Base-by-base conservation (phyloP, 495 filamentous ascomycete genomes). In the Talaromyces liani region DNA sequence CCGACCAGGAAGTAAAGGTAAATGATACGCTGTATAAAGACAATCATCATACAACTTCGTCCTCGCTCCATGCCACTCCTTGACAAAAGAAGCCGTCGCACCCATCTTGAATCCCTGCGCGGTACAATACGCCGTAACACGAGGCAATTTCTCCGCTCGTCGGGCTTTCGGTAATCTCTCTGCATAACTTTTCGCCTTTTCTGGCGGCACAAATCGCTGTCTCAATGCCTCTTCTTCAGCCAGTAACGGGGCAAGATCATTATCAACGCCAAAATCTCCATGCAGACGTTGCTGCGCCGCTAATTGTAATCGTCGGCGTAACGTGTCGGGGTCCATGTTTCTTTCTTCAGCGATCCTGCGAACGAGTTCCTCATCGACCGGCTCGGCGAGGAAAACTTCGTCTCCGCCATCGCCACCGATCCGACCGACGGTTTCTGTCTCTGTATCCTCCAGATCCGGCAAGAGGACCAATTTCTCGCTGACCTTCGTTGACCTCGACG, bases 11-110 rank as follows among this genome's bases (percentile, higher is more conserved):
- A 98, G 77, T 57, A 99, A 73, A 8, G 94, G 94, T 27, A 96
- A 77, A 76, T 98, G 93, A 73, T 98, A 99, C 33, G 93, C 94
- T 5, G 87, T 89, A 69, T 99, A 99, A 20, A 99, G 80, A 70
- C 95, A 98, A 71, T 99, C 95, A 73, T 98, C 95, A 73, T 99
- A 99, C n/a, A 98, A 82, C 73, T 99, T 99, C 47, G 93, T 96
- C 76, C 90, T 85, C 0, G 92, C 95, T n/a, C 88, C 88, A 81
- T 99, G 94, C 70, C 85, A 85, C 54, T 88, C 91, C 71, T 88
- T 90, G 39, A 97, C 82, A 77, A 99, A 99, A 54, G 89, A 84
- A 20, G 91, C 91, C 47, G 91, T 89, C 27, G 87, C 84, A 68
- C 88, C 88, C 79, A 96, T 87, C 76, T 91, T 93, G 74, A 89